A percentile compares a stretch with the other conserved stretches of the same genome.
These are phyloP conservation scores for Venturia aucupariae DNA, from an alignment of 2,329 filamentous ascomycete species.

Conservation along the genomic window DNA sequence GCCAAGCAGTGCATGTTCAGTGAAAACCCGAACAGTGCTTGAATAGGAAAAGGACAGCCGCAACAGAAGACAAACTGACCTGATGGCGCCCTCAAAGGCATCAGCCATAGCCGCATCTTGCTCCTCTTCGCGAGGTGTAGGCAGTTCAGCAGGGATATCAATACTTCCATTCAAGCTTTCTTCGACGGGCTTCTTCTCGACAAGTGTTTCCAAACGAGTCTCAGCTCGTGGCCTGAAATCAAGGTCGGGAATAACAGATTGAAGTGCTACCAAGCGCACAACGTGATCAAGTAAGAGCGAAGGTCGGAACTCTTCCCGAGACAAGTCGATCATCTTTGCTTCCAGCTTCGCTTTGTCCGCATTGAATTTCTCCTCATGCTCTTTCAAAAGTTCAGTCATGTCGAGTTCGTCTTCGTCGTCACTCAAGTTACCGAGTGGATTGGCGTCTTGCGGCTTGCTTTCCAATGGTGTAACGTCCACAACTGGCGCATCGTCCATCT, in stretches of 20 bases:
- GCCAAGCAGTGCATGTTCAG: neutral
- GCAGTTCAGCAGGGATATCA: conserved; percentile 1
- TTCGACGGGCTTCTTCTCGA: conserved; percentile 6
- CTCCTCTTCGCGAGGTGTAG: conserved; percentile 5
- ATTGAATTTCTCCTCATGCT: conserved; percentile 15
- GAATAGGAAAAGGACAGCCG: neutral
- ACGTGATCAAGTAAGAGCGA: conserved; percentile 9
- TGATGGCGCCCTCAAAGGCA: neutral
- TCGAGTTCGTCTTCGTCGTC: conserved; percentile 15
- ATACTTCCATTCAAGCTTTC: neutral
- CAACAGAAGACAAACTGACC: neutral
- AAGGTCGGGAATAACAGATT: conserved; percentile 7
- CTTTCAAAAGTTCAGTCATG: conserved; percentile 8
- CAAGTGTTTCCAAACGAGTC: neutral
- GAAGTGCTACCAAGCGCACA: conserved; percentile 11
- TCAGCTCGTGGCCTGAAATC: conserved; percentile 1
- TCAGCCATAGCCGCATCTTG: conserved; percentile 5
- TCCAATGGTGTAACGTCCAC: neutral
- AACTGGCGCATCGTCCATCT: conserved; percentile 8
- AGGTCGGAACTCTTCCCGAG: conserved; percentile 10
- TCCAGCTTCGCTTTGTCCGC: conserved; percentile 14
- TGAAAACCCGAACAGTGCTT: neutral
- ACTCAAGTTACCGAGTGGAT: neutral
- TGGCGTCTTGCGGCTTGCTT: neutral
- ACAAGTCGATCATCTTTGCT: conserved; percentile 15